These are phyloP conservation scores for Aspergillus caelatus DNA, from an alignment of 2,329 filamentous ascomycete genomes.

Conservation along the genomic window DNA sequence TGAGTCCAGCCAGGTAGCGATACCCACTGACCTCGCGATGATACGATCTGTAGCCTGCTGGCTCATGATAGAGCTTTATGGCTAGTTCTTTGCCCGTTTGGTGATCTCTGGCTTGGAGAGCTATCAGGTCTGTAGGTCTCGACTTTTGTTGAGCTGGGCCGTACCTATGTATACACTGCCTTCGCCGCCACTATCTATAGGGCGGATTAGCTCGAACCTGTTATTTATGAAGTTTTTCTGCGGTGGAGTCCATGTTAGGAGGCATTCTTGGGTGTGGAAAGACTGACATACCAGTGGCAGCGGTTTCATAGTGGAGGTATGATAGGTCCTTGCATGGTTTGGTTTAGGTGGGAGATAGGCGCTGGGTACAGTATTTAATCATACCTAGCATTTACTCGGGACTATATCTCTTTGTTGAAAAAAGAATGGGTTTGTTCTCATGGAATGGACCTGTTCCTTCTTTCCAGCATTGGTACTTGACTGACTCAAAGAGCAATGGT, in stretches of 20 bases:
- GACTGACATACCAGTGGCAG: background rate
- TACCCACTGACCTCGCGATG: background rate
- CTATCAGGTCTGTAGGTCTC: background rate
- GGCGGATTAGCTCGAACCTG: background rate
- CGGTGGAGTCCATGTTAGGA: background rate
- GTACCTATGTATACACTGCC: background rate
- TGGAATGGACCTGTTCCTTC: background rate
- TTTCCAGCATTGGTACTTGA: background rate
- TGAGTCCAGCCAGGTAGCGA: background rate
- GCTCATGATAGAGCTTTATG: background rate
- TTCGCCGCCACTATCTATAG: background rate
- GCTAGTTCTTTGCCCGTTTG: background rate
- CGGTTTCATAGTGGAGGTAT: background rate
- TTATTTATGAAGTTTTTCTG: background rate
- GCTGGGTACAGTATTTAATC: background rate
- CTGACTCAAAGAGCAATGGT: background rate
- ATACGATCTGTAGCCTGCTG: background rate
- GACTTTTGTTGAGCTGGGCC: background rate
- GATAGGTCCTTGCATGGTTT: background rate
- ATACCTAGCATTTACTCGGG: background rate
- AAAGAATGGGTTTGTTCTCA: background rate
- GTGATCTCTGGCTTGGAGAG: background rate
- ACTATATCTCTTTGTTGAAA: background rate
- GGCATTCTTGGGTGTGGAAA: background rate
- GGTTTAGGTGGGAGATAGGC: background rate